A percentile compares a stretch with the other conserved stretches of the same genome.
Conservation (phyloP, 2,329 filamentous ascomycete genomes). For the Talaromyces funiculosus region DNA sequence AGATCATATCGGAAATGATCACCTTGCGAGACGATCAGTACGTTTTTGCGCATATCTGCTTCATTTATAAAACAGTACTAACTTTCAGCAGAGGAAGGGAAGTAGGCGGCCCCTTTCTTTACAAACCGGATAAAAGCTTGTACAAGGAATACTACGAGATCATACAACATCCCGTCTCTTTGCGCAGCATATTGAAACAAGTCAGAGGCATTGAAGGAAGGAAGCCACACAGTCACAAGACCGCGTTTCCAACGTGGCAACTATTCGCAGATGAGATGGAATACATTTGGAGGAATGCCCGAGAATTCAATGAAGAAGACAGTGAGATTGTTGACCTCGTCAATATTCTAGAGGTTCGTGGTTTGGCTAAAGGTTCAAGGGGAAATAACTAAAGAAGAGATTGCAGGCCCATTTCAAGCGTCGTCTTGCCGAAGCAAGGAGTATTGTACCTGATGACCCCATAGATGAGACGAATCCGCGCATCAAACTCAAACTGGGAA, state of each 20-base stretch:
- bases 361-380: constrained; percentile 2
- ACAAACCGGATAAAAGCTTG: constrained; percentile 66
- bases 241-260: constrained; percentile 76
- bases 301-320: constrained; percentile 84
- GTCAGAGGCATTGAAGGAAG: constrained; percentile 68
- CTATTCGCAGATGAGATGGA: constrained; percentile 74
- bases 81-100: constrained; percentile 51
- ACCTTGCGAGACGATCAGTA: constrained; percentile 22
- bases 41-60: background rate
- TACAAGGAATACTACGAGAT: constrained; percentile 77
- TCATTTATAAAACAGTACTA: constrained; percentile 13
- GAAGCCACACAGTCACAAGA: constrained; percentile 52
- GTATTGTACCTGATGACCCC: constrained; percentile 57
- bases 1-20: constrained; percentile 67
- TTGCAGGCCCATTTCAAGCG: constrained; percentile 62
- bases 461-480: constrained; percentile 54
- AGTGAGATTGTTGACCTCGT: constrained; percentile 77
- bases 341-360: constrained; percentile 67
- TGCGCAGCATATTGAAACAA: constrained; percentile 71
- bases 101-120: constrained; percentile 68
- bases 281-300: constrained; percentile 81
- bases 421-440: constrained; percentile 66
- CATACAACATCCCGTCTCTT: constrained; percentile 72
- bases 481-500: constrained; percentile 70
- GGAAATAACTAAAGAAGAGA: too few relatives aligned